These are phyloP conservation scores for Oryza coarctata DNA, from an alignment of 176 grass and related monocot species.

Conservation along the genomic window DNA sequence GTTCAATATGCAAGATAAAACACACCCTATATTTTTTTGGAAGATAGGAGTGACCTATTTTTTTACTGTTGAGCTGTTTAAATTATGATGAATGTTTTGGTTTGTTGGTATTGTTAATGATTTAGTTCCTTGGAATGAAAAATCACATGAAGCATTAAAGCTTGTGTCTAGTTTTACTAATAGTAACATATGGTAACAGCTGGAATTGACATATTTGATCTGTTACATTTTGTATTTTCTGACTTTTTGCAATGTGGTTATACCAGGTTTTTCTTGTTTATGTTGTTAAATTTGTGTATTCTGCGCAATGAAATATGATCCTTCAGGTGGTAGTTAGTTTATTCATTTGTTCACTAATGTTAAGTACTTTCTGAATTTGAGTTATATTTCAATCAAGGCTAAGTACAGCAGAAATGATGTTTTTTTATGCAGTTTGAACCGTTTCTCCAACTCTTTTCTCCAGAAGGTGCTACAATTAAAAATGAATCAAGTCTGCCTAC, in stretches of 20 bases:
- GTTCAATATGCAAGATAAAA: not conserved
- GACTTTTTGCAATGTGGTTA: not conserved
- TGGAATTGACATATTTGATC: not conserved
- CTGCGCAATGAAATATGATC: slow-evolving; percentile 3
- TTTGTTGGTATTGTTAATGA: not conserved
- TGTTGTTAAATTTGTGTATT: not conserved
- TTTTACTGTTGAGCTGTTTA: not conserved
- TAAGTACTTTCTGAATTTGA: not conserved
- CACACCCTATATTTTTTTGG: not conserved
- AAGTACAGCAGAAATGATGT: slow-evolving; percentile 8
- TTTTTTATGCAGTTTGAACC: slow-evolving; percentile 52
- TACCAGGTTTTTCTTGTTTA: not conserved
- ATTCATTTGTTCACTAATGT: not conserved
- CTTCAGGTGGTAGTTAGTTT: not conserved
- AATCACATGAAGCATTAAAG: not conserved
- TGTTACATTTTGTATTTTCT: slow-evolving; percentile 7
- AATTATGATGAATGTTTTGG: not conserved
- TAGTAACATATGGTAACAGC: slow-evolving; percentile 3
- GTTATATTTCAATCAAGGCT: slow-evolving; percentile 18
- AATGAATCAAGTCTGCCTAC: slow-evolving; percentile 34
- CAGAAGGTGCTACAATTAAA: slow-evolving; percentile 35
- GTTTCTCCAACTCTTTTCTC: slow-evolving; percentile 39
- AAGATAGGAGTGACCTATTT: not conserved
- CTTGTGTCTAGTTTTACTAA: not conserved
- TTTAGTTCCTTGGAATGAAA: not conserved